Base-by-base conservation (phyloP, 306 rosid genomes). In the Vachellia pachyceras region DNA sequence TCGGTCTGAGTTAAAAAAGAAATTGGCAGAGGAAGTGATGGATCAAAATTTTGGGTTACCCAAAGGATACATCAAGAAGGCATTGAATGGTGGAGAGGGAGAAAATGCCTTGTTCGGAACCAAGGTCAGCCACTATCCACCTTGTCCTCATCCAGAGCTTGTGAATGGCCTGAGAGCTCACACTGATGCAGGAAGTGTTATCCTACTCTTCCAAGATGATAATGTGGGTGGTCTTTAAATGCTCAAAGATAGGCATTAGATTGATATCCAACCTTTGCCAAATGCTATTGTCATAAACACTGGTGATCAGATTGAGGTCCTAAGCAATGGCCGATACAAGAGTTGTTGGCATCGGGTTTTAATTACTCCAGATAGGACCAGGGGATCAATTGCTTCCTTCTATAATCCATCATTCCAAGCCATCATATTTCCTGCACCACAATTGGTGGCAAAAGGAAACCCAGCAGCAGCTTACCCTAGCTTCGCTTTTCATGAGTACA, bases 261-360 rank as follows among this genome's bases (percentile, higher is more conserved):
- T 95, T 49, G 95, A 93, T 55, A 97, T 95, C 10, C 97, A 93
- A 50, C 97, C 97, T n/a, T 29, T 93, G 78, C 89, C 79, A 61
- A 95, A 91, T 69, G 87, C 99, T 47, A 95, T 95, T 29, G 97
- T 95, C 67, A 91, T 95, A 78, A 93, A 95, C 91, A 93, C 94
- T 1, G 99, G 97, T n/a, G 99, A 95, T 84, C 99, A 95, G 88
- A 88, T 95, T 76, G 99, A 95, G 89, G 99, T 93, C 39, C 90
- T 93, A 5, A 92, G 91, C 90, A 95, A 92, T 85, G 99, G 97
- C 13, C 82, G 80, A 49, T 95, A 93, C 88, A 95, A 93, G 89
- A 95, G 97, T 80, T 94, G 89, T 49, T 90, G 97, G 97, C 99
- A 95, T 83, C 75, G 90, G 83, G 91, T 95, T 86, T 44, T 91